phyloP scores from a whole-genome alignment of 768 basidiomycete genomes.

The Leucocoprinus leucothites region DNA sequence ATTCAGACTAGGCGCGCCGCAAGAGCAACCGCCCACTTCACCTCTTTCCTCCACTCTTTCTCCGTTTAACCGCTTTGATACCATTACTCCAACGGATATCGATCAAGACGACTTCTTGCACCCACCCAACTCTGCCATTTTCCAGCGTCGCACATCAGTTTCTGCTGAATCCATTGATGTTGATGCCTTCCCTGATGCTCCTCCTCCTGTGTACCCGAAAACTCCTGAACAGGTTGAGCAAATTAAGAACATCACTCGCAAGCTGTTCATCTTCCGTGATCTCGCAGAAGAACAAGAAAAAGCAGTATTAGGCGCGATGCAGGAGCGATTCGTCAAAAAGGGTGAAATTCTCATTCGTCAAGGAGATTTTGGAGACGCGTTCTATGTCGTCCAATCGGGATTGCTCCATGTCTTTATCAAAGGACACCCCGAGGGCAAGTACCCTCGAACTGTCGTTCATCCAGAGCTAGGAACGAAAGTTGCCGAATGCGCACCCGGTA shows the following conservation, averaged over 20 bases:
- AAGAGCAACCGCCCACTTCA: slow-evolving; percentile 59
- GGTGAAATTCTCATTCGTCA: slow-evolving; percentile 94
- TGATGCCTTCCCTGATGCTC: slow-evolving; percentile 59
- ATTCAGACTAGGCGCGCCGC: slow-evolving; percentile 51
- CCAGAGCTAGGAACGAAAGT: slow-evolving; percentile 79
- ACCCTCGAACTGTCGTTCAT: slow-evolving; percentile 63
- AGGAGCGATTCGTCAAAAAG: slow-evolving; percentile 67
- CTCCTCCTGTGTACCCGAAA: slow-evolving; percentile 77
- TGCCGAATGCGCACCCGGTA: slow-evolving; percentile 78
- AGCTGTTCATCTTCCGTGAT: slow-evolving; percentile 94
- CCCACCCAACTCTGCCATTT: slow-evolving; percentile 69
- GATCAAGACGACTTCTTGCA: slow-evolving; percentile 66
- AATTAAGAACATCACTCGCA: slow-evolving; percentile 82
- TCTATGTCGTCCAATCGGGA: slow-evolving; percentile 95
- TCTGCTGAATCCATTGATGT: slow-evolving; percentile 95
- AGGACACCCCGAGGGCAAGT: slow-evolving; percentile 39
- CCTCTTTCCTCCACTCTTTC: slow-evolving; percentile 46
- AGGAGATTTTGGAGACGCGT: slow-evolving; percentile 95
- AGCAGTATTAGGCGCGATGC: slow-evolving; percentile 94
- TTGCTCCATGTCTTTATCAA: slow-evolving; percentile 75
- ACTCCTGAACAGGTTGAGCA: slow-evolving; percentile 79
- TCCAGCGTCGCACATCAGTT: slow-evolving; percentile 91
- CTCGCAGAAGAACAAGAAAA: slow-evolving; percentile 95
- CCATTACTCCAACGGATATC: slow-evolving; percentile 42
- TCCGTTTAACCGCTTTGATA: slow-evolving; percentile 54